Conservation (phyloP, 2,329 filamentous ascomycete species). For the Tolypocladium amazonense region DNA sequence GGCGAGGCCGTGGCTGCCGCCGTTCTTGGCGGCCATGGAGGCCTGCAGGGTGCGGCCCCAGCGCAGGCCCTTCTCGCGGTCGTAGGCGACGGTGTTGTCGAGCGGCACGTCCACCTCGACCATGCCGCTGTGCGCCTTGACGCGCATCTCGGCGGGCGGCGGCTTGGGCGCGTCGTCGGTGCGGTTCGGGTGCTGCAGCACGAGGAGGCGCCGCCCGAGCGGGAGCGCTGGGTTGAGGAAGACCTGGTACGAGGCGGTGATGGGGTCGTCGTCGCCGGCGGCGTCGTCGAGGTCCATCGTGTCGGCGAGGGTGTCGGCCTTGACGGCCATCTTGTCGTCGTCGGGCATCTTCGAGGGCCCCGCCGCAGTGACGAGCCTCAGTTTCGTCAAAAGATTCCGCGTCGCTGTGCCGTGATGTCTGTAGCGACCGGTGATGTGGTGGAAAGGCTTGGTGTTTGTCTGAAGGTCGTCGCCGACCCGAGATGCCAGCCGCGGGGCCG, state of each 20-base stretch:
- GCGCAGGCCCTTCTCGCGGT: slow-evolving; percentile 68
- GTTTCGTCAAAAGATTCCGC: neutral
- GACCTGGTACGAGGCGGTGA: slow-evolving; percentile 70
- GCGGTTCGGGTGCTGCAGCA: slow-evolving; percentile 85
- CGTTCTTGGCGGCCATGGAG: slow-evolving; percentile 46
- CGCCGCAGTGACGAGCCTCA: neutral
- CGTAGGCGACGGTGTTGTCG: slow-evolving; percentile 63
- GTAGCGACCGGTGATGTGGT: neutral
- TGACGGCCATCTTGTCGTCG: slow-evolving; percentile 1
- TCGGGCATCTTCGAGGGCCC: slow-evolving; percentile 3
- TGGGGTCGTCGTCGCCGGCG: slow-evolving; percentile 62
- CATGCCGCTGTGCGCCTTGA: slow-evolving; percentile 75
- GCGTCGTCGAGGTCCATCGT: slow-evolving; percentile 28
- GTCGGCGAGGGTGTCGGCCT: neutral
- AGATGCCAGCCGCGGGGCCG: neutral
- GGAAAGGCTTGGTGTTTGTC: neutral
- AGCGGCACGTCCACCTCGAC: slow-evolving; percentile 88
- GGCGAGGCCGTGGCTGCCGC: slow-evolving; percentile 58
- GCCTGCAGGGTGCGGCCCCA: slow-evolving; percentile 71
- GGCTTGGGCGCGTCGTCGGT: slow-evolving; percentile 37
- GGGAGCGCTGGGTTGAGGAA: slow-evolving; percentile 69
- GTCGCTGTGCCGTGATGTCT: neutral
- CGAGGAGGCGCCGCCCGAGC: slow-evolving; percentile 54
- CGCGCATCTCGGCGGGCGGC: slow-evolving; percentile 61
- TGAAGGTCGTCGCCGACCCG: neutral